Evolutionary conservation across 331 rosid genomes (phyloP).

Genomic region (Rhamnella rubrinervis): DNA sequence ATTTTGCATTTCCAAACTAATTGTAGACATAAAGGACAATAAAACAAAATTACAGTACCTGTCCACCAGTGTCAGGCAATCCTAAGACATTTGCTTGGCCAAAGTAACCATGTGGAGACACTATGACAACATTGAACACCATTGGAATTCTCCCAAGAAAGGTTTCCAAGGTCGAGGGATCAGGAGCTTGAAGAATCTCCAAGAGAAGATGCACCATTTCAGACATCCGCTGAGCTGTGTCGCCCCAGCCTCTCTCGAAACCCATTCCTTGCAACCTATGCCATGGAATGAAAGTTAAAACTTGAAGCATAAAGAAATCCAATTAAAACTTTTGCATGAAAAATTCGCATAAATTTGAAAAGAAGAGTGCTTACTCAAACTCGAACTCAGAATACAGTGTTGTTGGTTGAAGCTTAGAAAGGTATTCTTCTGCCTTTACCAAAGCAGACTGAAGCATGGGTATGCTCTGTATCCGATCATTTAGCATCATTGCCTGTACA

Average conservation of each 20-base stretch:
- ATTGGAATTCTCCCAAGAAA: slow-evolving; percentile 92
- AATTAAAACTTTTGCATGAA: no score
- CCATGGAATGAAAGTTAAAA: neutral
- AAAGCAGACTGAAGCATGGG: slow-evolving; percentile 71
- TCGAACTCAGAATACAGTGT: slow-evolving; percentile 28
- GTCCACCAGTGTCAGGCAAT: slow-evolving; percentile 95
- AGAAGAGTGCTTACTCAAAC: slow-evolving; percentile 23
- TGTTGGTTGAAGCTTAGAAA: slow-evolving; percentile 14
- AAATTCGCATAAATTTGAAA: neutral
- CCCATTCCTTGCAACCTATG: slow-evolving; percentile 51
- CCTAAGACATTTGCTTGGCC: slow-evolving; percentile 98
- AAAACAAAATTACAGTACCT: slow-evolving; percentile 40
- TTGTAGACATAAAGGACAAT: neutral
- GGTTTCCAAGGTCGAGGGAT: slow-evolving; percentile 57
- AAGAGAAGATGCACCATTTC: slow-evolving; percentile 45
- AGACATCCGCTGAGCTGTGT: slow-evolving; percentile 28
- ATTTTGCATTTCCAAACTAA: neutral
- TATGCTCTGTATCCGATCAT: slow-evolving; percentile 64
- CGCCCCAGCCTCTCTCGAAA: slow-evolving; percentile 51
- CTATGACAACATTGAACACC: slow-evolving; percentile 88
- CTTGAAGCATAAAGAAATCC: neutral
- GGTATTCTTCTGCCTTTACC: slow-evolving; percentile 71
- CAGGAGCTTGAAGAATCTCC: slow-evolving; percentile 52
- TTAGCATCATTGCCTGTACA: slow-evolving; percentile 77
- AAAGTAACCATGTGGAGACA: slow-evolving; percentile 92